These are phyloP conservation scores for Syzygium oleosum DNA, from an alignment of 345 rosid genomes.

Conservation along the genomic window DNA sequence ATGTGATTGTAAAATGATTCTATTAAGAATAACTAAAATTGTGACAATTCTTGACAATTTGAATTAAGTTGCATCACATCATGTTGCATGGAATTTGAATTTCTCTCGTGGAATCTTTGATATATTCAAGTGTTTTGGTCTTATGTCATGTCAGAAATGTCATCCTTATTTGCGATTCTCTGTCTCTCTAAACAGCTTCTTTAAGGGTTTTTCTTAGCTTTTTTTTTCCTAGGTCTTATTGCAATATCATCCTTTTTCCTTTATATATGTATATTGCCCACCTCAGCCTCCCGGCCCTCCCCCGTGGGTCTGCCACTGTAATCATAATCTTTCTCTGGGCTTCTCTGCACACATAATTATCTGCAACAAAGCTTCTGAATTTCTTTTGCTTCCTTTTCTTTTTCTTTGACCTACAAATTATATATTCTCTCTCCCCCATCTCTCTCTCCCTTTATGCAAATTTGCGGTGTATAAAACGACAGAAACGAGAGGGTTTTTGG, in stretches of 20 bases:
- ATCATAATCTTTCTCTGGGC: conserved; percentile 41
- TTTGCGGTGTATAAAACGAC: conserved; percentile 16
- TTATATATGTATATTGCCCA: not conserved
- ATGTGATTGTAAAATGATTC: not conserved
- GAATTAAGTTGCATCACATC: not conserved
- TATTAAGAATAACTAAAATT: not conserved
- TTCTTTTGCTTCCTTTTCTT: conserved; percentile 1
- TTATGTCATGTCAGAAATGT: not conserved
- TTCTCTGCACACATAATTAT: not conserved
- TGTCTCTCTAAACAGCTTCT: not conserved
- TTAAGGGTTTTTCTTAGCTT: not conserved
- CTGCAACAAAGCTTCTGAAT: conserved; percentile 11
- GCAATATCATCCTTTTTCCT: not conserved
- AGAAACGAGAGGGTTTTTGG: conserved; percentile 44
- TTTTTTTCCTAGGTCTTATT: not conserved
- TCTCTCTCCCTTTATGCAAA: conserved; percentile 15
- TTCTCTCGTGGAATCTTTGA: not conserved
- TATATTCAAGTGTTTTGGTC: not conserved
- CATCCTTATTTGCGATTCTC: not conserved
- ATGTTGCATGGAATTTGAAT: not conserved
- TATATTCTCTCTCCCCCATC: not conserved
- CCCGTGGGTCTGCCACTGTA: conserved; percentile 42
- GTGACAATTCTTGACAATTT: not conserved
- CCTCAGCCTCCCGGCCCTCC: conserved; percentile 2
- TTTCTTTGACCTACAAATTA: not conserved